A percentile compares a stretch with the other conserved stretches of the same genome.
These are phyloP conservation scores for Trichoderma afroharzianum DNA, from an alignment of 2,329 filamentous ascomycete genomes.

Conservation along the genomic window DNA sequence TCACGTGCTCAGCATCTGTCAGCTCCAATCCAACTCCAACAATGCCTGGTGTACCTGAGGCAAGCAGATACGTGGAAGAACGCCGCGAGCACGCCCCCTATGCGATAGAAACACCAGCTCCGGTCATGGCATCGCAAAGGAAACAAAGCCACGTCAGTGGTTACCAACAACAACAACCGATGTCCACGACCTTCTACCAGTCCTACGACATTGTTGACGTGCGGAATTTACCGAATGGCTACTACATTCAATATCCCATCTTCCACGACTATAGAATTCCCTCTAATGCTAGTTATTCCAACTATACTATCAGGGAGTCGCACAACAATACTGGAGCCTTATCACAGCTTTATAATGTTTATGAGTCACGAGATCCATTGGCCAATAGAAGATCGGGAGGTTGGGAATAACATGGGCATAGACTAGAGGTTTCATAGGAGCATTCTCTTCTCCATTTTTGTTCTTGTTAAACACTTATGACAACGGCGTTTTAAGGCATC, in stretches of 20 bases:
- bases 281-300: slow-evolving; percentile 22
- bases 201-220: slow-evolving; percentile 40
- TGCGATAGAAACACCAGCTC: neutral
- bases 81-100: neutral
- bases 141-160: neutral
- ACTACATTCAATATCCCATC: slow-evolving; percentile 43
- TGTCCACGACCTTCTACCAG: neutral
- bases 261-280: slow-evolving; percentile 28
- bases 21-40: slow-evolving; percentile 27
- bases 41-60: neutral
- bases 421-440: neutral
- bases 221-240: slow-evolving; percentile 42
- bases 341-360: slow-evolving; percentile 36
- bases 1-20: slow-evolving; percentile 39
- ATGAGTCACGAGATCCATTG: slow-evolving; percentile 42
- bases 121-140: neutral
- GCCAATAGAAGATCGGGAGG: slow-evolving; percentile 9
- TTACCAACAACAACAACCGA: neutral
- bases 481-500: neutral
- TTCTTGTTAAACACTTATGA: neutral
- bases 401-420: neutral
- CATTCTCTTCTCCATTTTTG: neutral
- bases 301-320: slow-evolving; percentile 17
- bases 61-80: neutral
- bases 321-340: neutral